These are phyloP conservation scores for Rutstroemia sp. DNA, from an alignment of 2,329 filamentous ascomycete genomes.

Conservation along the genomic window DNA sequence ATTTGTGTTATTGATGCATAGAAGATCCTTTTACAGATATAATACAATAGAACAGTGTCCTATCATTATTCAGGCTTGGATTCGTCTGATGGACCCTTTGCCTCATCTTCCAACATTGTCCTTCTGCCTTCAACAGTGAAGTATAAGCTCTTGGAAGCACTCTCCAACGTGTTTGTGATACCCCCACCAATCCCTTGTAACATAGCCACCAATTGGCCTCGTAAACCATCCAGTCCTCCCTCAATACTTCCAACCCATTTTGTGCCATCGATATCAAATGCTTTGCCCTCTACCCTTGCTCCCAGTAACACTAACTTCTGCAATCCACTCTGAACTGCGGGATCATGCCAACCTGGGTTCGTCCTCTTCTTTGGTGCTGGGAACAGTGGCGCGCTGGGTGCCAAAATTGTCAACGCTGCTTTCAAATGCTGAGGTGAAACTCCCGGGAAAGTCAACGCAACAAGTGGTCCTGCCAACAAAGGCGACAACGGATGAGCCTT, in stretches of 20 bases:
- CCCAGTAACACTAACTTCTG: constrained; percentile 84
- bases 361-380: constrained; percentile 69
- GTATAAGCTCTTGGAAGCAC: constrained; percentile 74
- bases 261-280: constrained; percentile 34
- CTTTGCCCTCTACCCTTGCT: constrained; percentile 71
- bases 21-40: constrained; percentile 17
- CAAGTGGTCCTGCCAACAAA: constrained; percentile 74
- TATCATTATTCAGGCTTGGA: constrained; percentile 15
- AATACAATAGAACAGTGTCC: constrained; percentile 18
- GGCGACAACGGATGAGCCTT: constrained; percentile 59
- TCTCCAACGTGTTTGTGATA: constrained; percentile 71
- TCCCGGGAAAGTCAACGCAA: constrained; percentile 69
- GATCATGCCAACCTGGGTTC: constrained; percentile 76
- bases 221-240: constrained; percentile 72
- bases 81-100: constrained; percentile 19
- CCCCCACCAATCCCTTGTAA: constrained; percentile 74
- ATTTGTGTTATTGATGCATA: constrained; percentile 8
- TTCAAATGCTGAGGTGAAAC: constrained; percentile 82
- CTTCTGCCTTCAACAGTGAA: constrained; percentile 79
- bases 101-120: constrained; percentile 71
- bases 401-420: constrained; percentile 69
- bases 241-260: constrained; percentile 70
- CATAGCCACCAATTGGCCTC: constrained; percentile 72
- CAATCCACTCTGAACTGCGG: constrained; percentile 68
- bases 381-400: constrained; percentile 65